A percentile compares a stretch with the other conserved stretches of the same genome.
Evolutionary conservation across 1,284 basidiomycete species (phyloP).

Genomic region (Tremellales sp.): DNA sequence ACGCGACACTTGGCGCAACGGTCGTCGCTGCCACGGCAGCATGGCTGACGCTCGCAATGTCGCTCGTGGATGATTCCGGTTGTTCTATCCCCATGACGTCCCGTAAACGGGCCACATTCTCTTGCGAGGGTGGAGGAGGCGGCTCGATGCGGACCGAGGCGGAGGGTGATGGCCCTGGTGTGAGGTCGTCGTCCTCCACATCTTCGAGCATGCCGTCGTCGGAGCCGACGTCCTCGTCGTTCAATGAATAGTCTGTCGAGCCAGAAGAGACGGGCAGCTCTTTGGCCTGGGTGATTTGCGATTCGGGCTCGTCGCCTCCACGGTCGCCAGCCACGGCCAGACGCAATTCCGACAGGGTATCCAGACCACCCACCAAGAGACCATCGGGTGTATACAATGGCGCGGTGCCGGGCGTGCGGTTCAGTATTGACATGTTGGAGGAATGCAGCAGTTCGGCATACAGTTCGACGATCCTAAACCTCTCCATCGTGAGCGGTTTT

Average conservation of each 20-base stretch:
- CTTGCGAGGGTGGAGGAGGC: conserved; percentile 38
- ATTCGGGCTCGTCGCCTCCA: conserved; percentile 54
- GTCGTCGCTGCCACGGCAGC: conserved; percentile 29
- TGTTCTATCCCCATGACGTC: conserved; percentile 34
- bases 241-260: conserved; percentile 51
- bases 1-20: conserved; percentile 24
- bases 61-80: conserved; percentile 15
- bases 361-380: conserved; percentile 72
- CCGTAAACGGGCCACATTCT: conserved; percentile 35
- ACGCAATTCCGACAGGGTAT: conserved; percentile 74
- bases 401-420: conserved; percentile 66
- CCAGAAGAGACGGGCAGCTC: conserved; percentile 63
- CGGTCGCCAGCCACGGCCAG: conserved; percentile 62
- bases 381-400: conserved; percentile 75
- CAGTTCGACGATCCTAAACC: conserved; percentile 95
- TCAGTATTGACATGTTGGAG: conserved; percentile 95
- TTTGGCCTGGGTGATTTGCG: conserved; percentile 57
- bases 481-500: conserved; percentile 85
- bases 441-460: conserved; percentile 96
- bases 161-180: conserved; percentile 1
- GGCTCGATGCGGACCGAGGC: conserved; percentile 6
- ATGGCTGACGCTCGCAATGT: conserved; percentile 20
- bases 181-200: conserved; percentile 48
- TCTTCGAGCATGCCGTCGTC: conserved; percentile 69
- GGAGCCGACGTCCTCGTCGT: conserved; percentile 62